Percentiles rank a stretch among this genome's conserved stretches.
phyloP scores from a whole-genome alignment of 2,329 filamentous ascomycete genomes.

The Arthrobotrys pseudoclavata region DNA sequence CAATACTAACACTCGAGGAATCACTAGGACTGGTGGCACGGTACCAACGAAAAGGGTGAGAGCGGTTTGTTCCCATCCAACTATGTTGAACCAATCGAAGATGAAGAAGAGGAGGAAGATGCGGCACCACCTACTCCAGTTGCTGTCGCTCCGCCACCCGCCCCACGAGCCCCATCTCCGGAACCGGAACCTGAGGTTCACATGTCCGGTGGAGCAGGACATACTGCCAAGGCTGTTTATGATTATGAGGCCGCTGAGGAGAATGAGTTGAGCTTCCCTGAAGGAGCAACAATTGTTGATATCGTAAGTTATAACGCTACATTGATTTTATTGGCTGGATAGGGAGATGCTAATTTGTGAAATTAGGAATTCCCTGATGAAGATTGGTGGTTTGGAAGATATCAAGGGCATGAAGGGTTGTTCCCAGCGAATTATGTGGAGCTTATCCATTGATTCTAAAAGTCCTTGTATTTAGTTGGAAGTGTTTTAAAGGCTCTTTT shows the following conservation, averaged over 20 bases:
- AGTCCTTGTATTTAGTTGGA: constrained; percentile 5
- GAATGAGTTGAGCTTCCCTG: constrained; percentile 87
- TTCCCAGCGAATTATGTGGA: constrained; percentile 83
- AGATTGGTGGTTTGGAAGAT: constrained; percentile 97
- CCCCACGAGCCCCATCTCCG: constrained; percentile 13
- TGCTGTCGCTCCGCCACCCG: constrained; percentile 35
- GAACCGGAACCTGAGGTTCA: constrained; percentile 66
- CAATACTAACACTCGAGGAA: constrained; percentile 12
- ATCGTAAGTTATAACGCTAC: constrained; percentile 72
- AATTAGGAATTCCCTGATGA: constrained; percentile 91
- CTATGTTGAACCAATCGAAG: constrained; percentile 78
- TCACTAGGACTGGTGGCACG: constrained; percentile 90
- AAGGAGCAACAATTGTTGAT: constrained; percentile 83
- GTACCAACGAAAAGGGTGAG: constrained; percentile 86
- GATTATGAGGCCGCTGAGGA: constrained; percentile 98
- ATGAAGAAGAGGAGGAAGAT: constrained; percentile 65
- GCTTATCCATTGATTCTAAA: constrained; percentile 67
- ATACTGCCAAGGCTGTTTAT: constrained; percentile 86
- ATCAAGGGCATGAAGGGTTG: constrained; percentile 81
- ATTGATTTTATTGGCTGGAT: too few species aligned
- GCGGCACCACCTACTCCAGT: constrained; percentile 37
- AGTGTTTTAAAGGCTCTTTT: not conserved
- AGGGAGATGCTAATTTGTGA: not conserved
- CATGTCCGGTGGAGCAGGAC: constrained; percentile 67
- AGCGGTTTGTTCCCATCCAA: constrained; percentile 95